Evolutionary conservation across 2,329 filamentous ascomycete genomes (phyloP), one percentile per base, ranked within the genome.

Genomic region (Pyrenochaeta sp.): DNA sequence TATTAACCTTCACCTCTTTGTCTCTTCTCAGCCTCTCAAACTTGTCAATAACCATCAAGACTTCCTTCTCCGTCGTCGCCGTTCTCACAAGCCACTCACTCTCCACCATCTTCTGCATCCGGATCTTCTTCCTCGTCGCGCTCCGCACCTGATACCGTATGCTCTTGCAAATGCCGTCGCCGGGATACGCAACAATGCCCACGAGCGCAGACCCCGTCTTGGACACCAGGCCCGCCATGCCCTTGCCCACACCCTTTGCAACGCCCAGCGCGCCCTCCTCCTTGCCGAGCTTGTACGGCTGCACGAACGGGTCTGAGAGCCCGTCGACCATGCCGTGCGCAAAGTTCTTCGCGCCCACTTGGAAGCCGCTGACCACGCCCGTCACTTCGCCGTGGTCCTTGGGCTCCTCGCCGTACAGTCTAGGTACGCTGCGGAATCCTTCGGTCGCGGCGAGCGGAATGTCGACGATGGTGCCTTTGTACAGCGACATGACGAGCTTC

Each of bases 361-460:
- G 24, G 58, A 64, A 23, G 64, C 67, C 62, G 22, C 58, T 65
- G 23, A 67, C 65, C 57, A 61, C 68, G 22, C 69, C 67, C 4
- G 51, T 61, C 3, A 74, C 61, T 2, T 61, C 48, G 1, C 63
- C 63, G 29, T 72, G 58, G 5, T 69, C 53, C 21, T 59, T 54
- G 2, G 67, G 55, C 9, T 68, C 55, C 22, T 74, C 70, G 4
- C 72, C 71, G 39, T 72, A 74, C 4, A 74, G 41, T 11, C 48
- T 61, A 0, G 72, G 73, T 1, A 69, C 51, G 3, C 60, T 60
- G 18, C 64, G 60, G 9, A 74, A 47, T 0, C 71, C 72, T 37
- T 74, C 68, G 1, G 71, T 47, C 3, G 65, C 36, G 1, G 73
- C 72, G 3, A 68, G 53, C 0, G 72, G 72, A 17, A 74, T 48